Evolutionary conservation across 2,329 filamentous ascomycete species (phyloP), one percentile per base, ranked within the genome.

Genomic region (Parascedosporium putredinis): DNA sequence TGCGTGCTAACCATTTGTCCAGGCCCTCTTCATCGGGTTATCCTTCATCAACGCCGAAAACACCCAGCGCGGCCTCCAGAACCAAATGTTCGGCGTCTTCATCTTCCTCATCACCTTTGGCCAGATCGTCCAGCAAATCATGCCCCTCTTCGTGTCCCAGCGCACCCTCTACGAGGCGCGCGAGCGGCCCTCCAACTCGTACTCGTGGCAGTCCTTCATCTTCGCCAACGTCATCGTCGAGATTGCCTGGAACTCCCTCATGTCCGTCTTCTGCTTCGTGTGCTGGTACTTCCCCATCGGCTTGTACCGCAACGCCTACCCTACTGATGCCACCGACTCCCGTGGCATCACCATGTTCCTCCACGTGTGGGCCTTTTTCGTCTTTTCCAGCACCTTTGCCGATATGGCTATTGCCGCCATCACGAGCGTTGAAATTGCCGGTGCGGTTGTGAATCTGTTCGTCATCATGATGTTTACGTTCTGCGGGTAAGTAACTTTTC

Each of bases 61-160:
- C 53, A 78, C 77, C 0, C 70, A 77, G 42, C 78, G 83, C 54
- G 83, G 84, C 27, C 68, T 88, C 7, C 82, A 86, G 57, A 83
- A 86, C 59, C 78, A 83, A 50, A 76, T 88, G 64, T 87, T 88
- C 59, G 75, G 74, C 50, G 78, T 87, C 49, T 87, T 88, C 65
- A 80, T 87, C 73, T 70, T 86, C 54, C 66, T 79, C 50, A 85
- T 79, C 12, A 81, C 88, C 61, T 88, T 88, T 63, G 76, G 78
- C 23, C 74, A 78, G 49, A 63, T 86, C 44, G 73, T 79, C 1
- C 75, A 83, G 54, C 80, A 83, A 56, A 80, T 83, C 56, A 83
- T 86, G 74, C 83, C 84, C 1, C 77, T 82, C 52, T 87, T 87
- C 55, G 77, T 86, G 40, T 74, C 75, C 0, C 82, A 86, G 57